Evolutionary conservation across 495 filamentous ascomycete genomes (phyloP).

Genomic region (Penicillium pulvis): DNA sequence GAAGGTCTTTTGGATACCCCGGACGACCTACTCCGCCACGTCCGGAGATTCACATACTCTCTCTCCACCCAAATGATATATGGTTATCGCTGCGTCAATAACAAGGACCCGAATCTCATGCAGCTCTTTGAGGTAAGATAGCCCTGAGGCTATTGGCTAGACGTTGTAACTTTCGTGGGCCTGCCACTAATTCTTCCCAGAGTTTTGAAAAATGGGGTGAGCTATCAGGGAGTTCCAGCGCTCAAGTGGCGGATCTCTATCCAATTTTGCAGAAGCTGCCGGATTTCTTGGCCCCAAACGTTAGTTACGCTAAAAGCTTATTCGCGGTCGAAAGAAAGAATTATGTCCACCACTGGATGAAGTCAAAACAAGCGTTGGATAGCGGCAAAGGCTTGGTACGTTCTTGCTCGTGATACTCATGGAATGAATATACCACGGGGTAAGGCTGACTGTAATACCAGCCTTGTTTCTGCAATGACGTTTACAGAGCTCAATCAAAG

Average conservation of each 20-base stretch:
- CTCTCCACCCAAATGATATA: neutral
- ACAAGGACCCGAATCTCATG: conserved; percentile 37
- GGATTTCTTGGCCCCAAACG: too few species aligned
- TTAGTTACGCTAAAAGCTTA: too few species aligned
- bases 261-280: too few species aligned
- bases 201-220: too few species aligned
- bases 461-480: conserved; percentile 22
- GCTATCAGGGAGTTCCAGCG: too few species aligned
- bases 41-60: neutral
- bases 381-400: conserved; percentile 1
- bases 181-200: conserved; percentile 36
- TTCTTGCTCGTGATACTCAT: conserved; percentile 29
- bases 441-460: conserved; percentile 34
- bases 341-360: too few species aligned
- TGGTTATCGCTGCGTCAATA: neutral
- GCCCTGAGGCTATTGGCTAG: too few species aligned
- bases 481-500: conserved; percentile 39
- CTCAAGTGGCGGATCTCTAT: too few species aligned
- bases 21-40: neutral
- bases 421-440: conserved; percentile 24
- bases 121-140: conserved; percentile 52
- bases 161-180: conserved; percentile 1
- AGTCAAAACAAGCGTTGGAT: too few species aligned
- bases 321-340: too few species aligned
- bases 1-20: neutral